phyloP scores from a whole-genome alignment of 2,329 filamentous ascomycete genomes.

The Trichoderma simmonsii region DNA sequence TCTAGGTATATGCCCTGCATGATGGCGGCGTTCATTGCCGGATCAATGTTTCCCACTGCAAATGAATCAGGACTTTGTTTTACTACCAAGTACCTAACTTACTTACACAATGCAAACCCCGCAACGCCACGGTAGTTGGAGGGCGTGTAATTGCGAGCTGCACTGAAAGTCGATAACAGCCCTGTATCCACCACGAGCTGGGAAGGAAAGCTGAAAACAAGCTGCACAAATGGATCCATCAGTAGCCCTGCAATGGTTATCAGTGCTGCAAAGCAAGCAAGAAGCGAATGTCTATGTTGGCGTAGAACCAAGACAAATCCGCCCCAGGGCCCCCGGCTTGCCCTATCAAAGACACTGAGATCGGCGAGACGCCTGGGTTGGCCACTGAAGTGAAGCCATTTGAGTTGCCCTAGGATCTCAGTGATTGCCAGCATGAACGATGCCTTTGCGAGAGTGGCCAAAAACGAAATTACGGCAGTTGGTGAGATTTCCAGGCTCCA shows the following conservation, averaged over 20 bases:
- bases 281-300: neutral
- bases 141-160: neutral
- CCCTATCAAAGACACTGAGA: neutral
- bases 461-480: neutral
- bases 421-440: neutral
- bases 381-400: neutral
- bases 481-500: neutral
- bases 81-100: neutral
- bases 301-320: neutral
- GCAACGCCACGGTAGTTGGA: neutral
- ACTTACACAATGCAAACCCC: neutral
- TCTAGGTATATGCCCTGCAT: neutral
- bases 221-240: neutral
- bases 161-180: neutral
- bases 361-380: neutral
- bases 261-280: neutral
- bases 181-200: neutral
- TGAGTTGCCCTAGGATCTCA: neutral
- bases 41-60: neutral
- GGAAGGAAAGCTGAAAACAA: neutral
- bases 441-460: neutral
- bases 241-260: neutral
- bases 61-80: neutral
- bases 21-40: neutral
- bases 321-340: neutral